A percentile compares a stretch with the other conserved stretches of the same genome.
Evolutionary conservation across 2,329 filamentous ascomycete species (phyloP).

Genomic region (Tolypocladium ophioglossoides): DNA sequence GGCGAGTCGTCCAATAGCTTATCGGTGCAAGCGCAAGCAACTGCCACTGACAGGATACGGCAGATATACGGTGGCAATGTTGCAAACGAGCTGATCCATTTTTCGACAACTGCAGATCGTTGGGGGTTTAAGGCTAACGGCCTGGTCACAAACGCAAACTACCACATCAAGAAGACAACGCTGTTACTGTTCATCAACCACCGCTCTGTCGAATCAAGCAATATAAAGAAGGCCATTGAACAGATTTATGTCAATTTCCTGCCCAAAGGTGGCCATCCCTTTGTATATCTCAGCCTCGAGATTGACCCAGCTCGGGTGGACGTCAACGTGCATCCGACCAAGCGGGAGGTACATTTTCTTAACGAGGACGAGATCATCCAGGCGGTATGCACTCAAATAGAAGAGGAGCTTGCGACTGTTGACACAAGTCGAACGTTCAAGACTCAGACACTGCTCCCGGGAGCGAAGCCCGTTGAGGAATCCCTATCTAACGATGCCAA

Average conservation of each 20-base stretch:
- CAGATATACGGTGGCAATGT: slow-evolving; percentile 78
- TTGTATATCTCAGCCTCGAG: slow-evolving; percentile 82
- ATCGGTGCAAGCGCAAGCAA: slow-evolving; percentile 64
- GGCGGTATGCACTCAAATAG: slow-evolving; percentile 70
- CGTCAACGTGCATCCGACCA: slow-evolving; percentile 96
- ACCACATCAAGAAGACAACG: slow-evolving; percentile 80
- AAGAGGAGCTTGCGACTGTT: slow-evolving; percentile 68
- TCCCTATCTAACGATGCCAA: slow-evolving; percentile 16
- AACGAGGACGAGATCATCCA: slow-evolving; percentile 96
- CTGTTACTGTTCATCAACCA: slow-evolving; percentile 95
- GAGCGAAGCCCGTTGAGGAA: slow-evolving; percentile 29
- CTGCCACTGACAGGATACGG: slow-evolving; percentile 71
- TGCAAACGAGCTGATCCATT: slow-evolving; percentile 78
- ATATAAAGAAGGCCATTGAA: slow-evolving; percentile 82
- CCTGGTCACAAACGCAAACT: slow-evolving; percentile 86
- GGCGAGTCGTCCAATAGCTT: slow-evolving; percentile 78
- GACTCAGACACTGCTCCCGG: slow-evolving; percentile 81
- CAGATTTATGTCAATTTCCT: slow-evolving; percentile 81
- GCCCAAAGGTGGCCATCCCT: slow-evolving; percentile 89
- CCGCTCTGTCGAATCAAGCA: slow-evolving; percentile 79
- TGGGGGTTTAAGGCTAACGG: slow-evolving; percentile 79
- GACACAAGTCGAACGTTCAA: slow-evolving; percentile 91
- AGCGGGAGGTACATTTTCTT: slow-evolving; percentile 91
- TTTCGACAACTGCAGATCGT: slow-evolving; percentile 59
- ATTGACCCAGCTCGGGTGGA: slow-evolving; percentile 90